These are phyloP conservation scores for Sporothrix pallida DNA, from an alignment of 2,329 filamentous ascomycete species.

Conservation along the genomic window DNA sequence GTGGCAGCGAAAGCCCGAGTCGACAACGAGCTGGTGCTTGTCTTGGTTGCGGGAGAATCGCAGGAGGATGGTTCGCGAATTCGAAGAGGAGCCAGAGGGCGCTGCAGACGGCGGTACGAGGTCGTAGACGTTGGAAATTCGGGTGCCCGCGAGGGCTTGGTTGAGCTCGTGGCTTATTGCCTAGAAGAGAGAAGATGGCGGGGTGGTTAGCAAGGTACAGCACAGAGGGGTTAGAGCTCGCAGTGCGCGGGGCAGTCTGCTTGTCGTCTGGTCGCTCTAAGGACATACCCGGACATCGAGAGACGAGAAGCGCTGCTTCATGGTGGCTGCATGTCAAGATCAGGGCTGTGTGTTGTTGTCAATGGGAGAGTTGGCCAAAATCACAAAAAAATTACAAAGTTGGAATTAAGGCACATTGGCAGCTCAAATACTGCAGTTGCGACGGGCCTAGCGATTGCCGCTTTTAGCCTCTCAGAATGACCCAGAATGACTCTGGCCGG, in stretches of 20 bases:
- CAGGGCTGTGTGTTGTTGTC: background rate
- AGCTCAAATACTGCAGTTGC: constrained; percentile 22
- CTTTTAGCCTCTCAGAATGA: constrained; percentile 16
- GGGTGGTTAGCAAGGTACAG: constrained; percentile 16
- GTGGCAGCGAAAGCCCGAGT: constrained; percentile 95
- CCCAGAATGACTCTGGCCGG: constrained; percentile 30
- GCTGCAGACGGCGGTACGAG: constrained; percentile 51
- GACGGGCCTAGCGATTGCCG: constrained; percentile 16
- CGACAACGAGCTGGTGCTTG: constrained; percentile 88
- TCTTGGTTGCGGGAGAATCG: constrained; percentile 91
- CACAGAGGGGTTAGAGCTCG: background rate
- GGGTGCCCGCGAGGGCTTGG: constrained; percentile 73
- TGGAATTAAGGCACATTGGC: background rate
- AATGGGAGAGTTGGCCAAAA: background rate
- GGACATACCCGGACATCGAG: constrained; percentile 59
- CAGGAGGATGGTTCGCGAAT: constrained; percentile 88
- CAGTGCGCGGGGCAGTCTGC: background rate
- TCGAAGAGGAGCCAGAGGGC: constrained; percentile 28
- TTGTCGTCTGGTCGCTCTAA: background rate
- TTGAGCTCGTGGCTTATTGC: constrained; percentile 95
- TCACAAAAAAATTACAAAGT: background rate
- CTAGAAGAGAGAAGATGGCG: constrained; percentile 51
- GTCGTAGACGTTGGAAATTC: constrained; percentile 94
- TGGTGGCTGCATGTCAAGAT: constrained; percentile 40
- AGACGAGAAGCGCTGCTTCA: constrained; percentile 66